A percentile compares a stretch with the other conserved stretches of the same genome.
These are phyloP conservation scores for Wallacemonas sp. DNA, from an alignment of 208 protist genomes.

Conservation along the genomic window DNA sequence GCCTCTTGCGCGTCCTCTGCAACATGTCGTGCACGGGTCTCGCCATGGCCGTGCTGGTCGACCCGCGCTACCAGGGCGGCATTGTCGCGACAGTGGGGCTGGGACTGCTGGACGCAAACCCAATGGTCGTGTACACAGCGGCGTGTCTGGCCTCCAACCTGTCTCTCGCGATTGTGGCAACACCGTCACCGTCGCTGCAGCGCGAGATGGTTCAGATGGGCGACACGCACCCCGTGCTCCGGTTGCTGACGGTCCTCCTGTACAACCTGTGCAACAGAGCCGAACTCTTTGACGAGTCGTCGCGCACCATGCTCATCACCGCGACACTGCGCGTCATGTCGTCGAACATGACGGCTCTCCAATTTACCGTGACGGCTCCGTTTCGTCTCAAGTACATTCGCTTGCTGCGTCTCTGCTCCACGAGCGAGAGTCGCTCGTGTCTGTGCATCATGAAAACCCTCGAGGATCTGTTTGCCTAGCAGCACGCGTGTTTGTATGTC, in stretches of 20 bases:
- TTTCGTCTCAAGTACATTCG: constrained; percentile 42
- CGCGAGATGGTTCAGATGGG: constrained; percentile 22
- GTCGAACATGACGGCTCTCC: constrained; percentile 33
- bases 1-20: constrained; percentile 69
- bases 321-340: constrained; percentile 61
- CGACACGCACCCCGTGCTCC: constrained; percentile 27
- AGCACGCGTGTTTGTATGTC: neutral
- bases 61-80: constrained; percentile 29
- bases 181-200: constrained; percentile 31
- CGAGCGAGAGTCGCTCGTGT: constrained; percentile 68
- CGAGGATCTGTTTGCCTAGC: constrained; percentile 35
- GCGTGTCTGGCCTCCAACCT: constrained; percentile 76
- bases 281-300: constrained; percentile 48
- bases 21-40: constrained; percentile 57
- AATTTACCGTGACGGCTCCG: constrained; percentile 31
- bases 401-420: constrained; percentile 37
- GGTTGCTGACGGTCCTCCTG: constrained; percentile 60
- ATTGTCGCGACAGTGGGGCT: constrained; percentile 71
- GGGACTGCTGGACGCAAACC: constrained; percentile 53
- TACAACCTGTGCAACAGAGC: constrained; percentile 53
- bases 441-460: constrained; percentile 66
- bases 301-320: constrained; percentile 74
- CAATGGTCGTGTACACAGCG: constrained; percentile 66
- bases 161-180: constrained; percentile 40
- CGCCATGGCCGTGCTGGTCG: constrained; percentile 57